Evolutionary conservation across 768 basidiomycete species (phyloP).

Genomic region (Rhizopogon sp.): DNA sequence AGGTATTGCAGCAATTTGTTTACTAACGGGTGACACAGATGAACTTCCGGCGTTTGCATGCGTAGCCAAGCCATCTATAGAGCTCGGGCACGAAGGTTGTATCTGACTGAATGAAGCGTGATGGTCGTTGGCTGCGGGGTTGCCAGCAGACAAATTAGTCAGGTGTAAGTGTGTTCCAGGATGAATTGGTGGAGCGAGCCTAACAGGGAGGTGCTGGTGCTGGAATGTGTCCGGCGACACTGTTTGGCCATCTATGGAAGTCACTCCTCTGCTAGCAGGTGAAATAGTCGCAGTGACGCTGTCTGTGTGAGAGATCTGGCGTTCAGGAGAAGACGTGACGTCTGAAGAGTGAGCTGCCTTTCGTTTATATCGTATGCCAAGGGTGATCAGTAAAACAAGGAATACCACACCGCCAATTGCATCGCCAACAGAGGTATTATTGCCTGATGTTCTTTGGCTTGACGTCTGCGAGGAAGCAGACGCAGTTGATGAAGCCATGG

Average conservation of each 20-base stretch:
- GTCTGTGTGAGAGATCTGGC: constrained; percentile 12
- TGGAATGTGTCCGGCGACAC: background rate
- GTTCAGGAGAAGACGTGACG: constrained; percentile 17
- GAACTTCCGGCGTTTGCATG: constrained; percentile 6
- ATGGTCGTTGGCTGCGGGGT: background rate
- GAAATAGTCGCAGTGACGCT: constrained; percentile 11
- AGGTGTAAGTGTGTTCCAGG: constrained; percentile 25
- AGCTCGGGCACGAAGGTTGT: constrained; percentile 12
- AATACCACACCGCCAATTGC: constrained; percentile 50
- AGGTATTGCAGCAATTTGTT: background rate
- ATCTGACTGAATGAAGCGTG: background rate
- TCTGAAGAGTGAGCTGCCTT: constrained; percentile 20
- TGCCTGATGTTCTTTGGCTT: background rate
- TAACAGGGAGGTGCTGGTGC: constrained; percentile 21
- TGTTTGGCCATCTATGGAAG: constrained; percentile 42
- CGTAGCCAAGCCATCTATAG: constrained; percentile 19
- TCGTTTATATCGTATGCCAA: constrained; percentile 42
- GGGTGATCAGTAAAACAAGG: constrained; percentile 41
- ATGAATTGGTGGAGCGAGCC: constrained; percentile 26
- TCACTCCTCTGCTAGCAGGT: constrained; percentile 46
- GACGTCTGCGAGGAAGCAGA: too few species aligned
- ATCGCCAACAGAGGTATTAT: constrained; percentile 34
- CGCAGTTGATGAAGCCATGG: too few species aligned
- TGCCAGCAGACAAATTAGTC: background rate
- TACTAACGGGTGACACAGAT: background rate